These are phyloP conservation scores for Medicago lupulina DNA, from an alignment of 306 rosid species.

Conservation along the genomic window DNA sequence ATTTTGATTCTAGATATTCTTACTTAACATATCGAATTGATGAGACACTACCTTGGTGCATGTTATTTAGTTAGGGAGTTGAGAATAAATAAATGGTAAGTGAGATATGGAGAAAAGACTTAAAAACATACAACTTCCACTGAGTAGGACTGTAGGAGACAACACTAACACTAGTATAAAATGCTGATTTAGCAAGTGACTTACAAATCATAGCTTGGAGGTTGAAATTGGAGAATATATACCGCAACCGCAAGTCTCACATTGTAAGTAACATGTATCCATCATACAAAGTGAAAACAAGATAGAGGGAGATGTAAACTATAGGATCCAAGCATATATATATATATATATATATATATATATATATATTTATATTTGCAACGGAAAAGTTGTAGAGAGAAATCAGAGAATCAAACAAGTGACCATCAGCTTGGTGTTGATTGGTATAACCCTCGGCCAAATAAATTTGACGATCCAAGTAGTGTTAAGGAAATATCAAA, in stretches of 20 bases:
- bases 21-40: neutral
- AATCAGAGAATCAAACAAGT: too few relatives aligned
- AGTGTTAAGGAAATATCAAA: neutral
- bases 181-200: neutral
- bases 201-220: neutral
- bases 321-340: neutral
- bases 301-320: neutral
- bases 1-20: neutral
- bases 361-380: too few relatives aligned
- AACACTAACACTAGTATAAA: neutral
- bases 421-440: too few relatives aligned
- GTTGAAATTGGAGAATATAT: neutral
- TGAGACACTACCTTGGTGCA: neutral
- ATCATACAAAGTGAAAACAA: neutral
- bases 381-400: too few relatives aligned
- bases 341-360: too few relatives aligned
- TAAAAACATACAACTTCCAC: neutral
- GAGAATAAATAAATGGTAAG: neutral
- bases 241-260: neutral
- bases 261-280: neutral
- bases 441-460: too few relatives aligned
- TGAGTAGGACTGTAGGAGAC: constrained; percentile 1
- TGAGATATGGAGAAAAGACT: neutral
- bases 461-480: neutral
- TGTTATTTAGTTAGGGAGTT: neutral